These are phyloP conservation scores for Emergomyces pasteurianus DNA, from an alignment of 2,329 filamentous ascomycete species.

Conservation along the genomic window DNA sequence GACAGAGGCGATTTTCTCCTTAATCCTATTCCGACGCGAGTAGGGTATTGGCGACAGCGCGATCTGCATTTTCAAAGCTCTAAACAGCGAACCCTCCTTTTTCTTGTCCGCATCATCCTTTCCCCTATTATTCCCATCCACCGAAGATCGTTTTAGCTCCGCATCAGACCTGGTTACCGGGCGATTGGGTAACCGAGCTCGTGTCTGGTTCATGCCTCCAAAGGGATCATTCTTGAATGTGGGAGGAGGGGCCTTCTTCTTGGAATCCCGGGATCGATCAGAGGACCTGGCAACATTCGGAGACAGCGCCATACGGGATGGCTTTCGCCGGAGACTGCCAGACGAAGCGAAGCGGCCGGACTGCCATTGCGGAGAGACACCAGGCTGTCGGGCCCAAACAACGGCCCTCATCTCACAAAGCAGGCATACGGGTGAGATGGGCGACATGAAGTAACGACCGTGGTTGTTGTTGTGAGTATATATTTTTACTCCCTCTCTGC, in stretches of 20 bases:
- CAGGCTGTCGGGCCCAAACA: not conserved
- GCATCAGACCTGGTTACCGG: constrained; percentile 27
- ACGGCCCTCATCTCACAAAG: constrained; percentile 20
- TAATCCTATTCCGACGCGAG: constrained; percentile 48
- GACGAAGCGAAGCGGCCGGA: constrained; percentile 22
- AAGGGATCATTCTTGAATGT: constrained; percentile 43
- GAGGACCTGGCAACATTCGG: constrained; percentile 25
- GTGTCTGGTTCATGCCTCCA: constrained; percentile 46
- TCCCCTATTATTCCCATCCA: constrained; percentile 25
- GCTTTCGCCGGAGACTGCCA: constrained; percentile 19
- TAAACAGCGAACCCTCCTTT: constrained; percentile 46
- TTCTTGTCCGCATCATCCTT: constrained; percentile 26
- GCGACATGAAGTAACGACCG: constrained; percentile 1
- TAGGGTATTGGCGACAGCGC: constrained; percentile 67
- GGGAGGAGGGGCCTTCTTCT: constrained; percentile 26
- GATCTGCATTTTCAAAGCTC: constrained; percentile 90
- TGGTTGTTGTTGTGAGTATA: not conserved
- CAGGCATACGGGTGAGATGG: constrained; percentile 19
- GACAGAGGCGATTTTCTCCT: constrained; percentile 51
- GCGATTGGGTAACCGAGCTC: constrained; percentile 25
- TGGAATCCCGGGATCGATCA: constrained; percentile 8
- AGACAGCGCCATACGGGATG: constrained; percentile 28
- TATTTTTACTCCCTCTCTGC: too few species aligned
- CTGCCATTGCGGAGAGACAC: constrained; percentile 16
- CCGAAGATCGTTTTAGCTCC: constrained; percentile 31